Evolutionary conservation across 345 rosid species (phyloP), one percentile per base, ranked within the genome.

Genomic region (Dipteronia dyeriana): DNA sequence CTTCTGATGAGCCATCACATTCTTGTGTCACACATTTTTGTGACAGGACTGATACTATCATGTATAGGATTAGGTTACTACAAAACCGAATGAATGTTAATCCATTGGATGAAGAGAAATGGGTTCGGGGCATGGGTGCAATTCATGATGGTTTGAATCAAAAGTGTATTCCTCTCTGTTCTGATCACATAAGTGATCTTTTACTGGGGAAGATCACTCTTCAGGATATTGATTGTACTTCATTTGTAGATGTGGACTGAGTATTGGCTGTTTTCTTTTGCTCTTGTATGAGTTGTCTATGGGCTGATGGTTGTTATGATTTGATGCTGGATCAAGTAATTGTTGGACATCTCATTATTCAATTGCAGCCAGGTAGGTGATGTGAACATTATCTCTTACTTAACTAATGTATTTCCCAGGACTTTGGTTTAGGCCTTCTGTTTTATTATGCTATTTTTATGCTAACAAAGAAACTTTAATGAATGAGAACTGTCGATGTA

Each of bases 1-100:
- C 96, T 77, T 83, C 68, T 39, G 88, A 92, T 60, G 94, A 90
- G 86, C 86, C 92, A 17, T 82, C 82, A 26, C 83, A 81, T 84
- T 75, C 86, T 47, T 95, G 97, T 74, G 85, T 81, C 72, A 91
- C 91, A 71, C 90, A 86, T 88, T 95, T 95, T 78, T 95, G 97
- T 87, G 85, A 86, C 47, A 84, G 85, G 75, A 83, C 75, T 0
- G 92, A 90, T 87, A 85, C 96, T 26, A 75, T 75, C 47, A 39
- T 78, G 57, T 87, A 91, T 74, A 89, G 94, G 47, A 75, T 90
- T 16, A 85, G 89, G 85, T 85, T 93, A 82, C 88, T 95, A 59
- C 96, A 92, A 68, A 86, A 88, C 73, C 79, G 73, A 75, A 67
- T 86, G 67, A 77, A 73, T 69, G 75, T 85, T 72, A 87, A 84